These are phyloP conservation scores for Triangularia verruculosa DNA, from an alignment of 2,329 filamentous ascomycete genomes.

Conservation along the genomic window DNA sequence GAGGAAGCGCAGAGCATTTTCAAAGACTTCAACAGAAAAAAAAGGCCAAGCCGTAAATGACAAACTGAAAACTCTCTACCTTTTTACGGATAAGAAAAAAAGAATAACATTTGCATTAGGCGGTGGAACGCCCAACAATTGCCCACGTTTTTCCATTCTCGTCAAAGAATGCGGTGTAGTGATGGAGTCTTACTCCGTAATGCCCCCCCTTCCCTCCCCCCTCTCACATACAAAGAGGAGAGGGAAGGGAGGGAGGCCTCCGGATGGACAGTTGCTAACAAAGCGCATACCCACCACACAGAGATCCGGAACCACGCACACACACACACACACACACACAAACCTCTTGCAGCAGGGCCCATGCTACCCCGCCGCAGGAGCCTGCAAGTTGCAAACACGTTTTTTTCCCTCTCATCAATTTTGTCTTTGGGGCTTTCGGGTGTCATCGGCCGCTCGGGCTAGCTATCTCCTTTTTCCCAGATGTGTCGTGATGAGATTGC, in stretches of 20 bases:
- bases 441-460: slow-evolving; percentile 2
- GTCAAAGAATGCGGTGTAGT: not conserved
- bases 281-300: not conserved
- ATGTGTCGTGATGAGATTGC: not conserved
- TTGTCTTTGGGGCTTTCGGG: not conserved
- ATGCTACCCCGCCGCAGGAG: not conserved
- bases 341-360: not conserved
- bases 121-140: not conserved
- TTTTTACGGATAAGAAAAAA: too few relatives aligned
- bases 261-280: not conserved
- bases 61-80: not conserved
- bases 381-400: not conserved
- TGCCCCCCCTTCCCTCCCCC: too few relatives aligned
- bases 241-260: not conserved
- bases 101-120: not conserved
- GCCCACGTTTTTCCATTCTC: not conserved
- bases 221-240: not conserved
- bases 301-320: not conserved
- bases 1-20: not conserved
- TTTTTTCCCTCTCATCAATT: not conserved
- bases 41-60: not conserved
- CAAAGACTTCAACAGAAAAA: not conserved
- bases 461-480: not conserved
- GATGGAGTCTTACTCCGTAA: too few relatives aligned
- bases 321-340: not conserved